phyloP scores from a whole-genome alignment of 257 asterid genomes.

The Dorcoceras hygrometricum region DNA sequence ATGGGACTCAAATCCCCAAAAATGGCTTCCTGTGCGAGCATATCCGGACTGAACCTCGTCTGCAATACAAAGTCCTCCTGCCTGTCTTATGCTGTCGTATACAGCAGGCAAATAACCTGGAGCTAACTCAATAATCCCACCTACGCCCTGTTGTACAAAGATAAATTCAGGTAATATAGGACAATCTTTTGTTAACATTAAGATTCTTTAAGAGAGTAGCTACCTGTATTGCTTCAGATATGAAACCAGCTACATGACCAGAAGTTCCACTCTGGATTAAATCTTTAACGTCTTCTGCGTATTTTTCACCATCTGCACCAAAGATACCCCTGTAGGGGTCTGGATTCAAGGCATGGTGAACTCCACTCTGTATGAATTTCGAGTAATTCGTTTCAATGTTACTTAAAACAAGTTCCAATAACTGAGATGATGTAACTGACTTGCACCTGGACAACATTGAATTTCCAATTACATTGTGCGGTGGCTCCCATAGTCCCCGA shows the following conservation, averaged over 20 bases:
- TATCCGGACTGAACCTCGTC: slow-evolving; percentile 78
- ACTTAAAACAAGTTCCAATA: background rate
- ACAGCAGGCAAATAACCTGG: slow-evolving; percentile 63
- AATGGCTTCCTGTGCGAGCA: slow-evolving; percentile 68
- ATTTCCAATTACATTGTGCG: slow-evolving; percentile 69
- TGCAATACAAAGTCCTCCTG: slow-evolving; percentile 69
- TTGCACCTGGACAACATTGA: slow-evolving; percentile 61
- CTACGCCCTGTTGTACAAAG: slow-evolving; percentile 52
- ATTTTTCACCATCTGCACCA: slow-evolving; percentile 60
- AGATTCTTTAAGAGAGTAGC: background rate
- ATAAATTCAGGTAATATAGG: background rate
- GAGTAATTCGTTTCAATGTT: too few relatives aligned
- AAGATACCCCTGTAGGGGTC: slow-evolving; percentile 70
- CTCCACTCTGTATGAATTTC: slow-evolving; percentile 67
- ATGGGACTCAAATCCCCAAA: slow-evolving; percentile 71
- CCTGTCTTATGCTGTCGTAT: slow-evolving; percentile 42
- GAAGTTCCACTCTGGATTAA: slow-evolving; percentile 62
- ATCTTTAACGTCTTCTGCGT: slow-evolving; percentile 65
- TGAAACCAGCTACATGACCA: slow-evolving; percentile 72
- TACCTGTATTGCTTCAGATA: slow-evolving; percentile 80
- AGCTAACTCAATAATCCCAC: slow-evolving; percentile 74
- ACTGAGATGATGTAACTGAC: background rate
- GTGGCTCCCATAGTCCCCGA: slow-evolving; percentile 74
- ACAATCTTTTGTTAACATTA: too few relatives aligned
- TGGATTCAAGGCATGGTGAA: slow-evolving; percentile 74